Evolutionary conservation across 345 rosid genomes (phyloP), one percentile per base, ranked within the genome.

Genomic region (Populus simonii): DNA sequence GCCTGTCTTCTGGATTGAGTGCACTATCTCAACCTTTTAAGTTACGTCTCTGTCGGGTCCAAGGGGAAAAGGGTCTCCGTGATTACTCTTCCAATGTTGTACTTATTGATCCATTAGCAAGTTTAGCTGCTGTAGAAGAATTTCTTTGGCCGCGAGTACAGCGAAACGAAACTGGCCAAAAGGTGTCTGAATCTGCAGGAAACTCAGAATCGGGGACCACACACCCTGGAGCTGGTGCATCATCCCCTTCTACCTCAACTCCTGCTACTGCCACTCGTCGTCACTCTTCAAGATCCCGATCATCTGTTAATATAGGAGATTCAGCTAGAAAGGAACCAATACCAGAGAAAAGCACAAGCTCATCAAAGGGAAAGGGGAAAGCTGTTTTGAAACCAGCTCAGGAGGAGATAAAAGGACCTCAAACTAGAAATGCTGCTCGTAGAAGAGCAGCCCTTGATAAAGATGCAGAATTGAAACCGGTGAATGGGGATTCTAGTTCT

Each of bases 131-230:
- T 8, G 92, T 96, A 72, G 99, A 94, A 82, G 99, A 92, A 72
- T 96, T 94, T 85, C 97, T 96, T 12, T 96, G 99, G 99, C 92
- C 99, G 4, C 91, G 97, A 57, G 94, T 96, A 65, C 98, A 92
- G 83, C 91, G 99, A 35, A 74, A 90, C 84, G 98, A 96, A 80
- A 89, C 94, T 83, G 89, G 86, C 81, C 91, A 89, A 82, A 96
- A 94, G 82, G 87, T 92, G 33, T 81, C 84, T 11, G 90, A 81
- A 9, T 90, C 97, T 70, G 88, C 80, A 22, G 94, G 88, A 63
- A 93, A 92, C 83, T 86, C 89, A 2, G 99, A 91, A 74, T 82
- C 89, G 55, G 93, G 89, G 70, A 79, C 88, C 7, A 76, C 88
- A 55, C 87, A 90, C 36, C 49, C 92, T 35, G 89, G 91, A 68